Evolutionary conservation across 2,329 filamentous ascomycete genomes (phyloP).

Genomic region (Graphilbum sp.): DNA sequence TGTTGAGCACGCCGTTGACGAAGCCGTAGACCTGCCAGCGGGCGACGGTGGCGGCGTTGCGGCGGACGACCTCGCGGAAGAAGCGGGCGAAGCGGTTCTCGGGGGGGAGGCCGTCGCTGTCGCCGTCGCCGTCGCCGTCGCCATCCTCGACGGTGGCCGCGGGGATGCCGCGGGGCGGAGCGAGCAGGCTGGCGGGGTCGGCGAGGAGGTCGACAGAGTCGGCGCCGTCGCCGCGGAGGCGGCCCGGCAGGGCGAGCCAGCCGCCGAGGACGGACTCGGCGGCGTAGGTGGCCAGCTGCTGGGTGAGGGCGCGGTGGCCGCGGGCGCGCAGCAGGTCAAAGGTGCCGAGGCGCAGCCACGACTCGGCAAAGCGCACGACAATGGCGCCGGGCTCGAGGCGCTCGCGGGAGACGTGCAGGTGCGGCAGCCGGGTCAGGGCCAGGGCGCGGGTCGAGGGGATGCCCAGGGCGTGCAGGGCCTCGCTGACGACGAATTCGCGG

Average conservation of each 20-base stretch:
- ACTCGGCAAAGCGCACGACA: constrained; percentile 78
- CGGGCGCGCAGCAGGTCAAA: constrained; percentile 82
- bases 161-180: constrained; percentile 12
- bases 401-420: constrained; percentile 61
- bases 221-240: constrained; percentile 32
- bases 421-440: constrained; percentile 60
- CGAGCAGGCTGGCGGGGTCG: neutral
- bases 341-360: constrained; percentile 85
- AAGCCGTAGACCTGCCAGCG: constrained; percentile 98
- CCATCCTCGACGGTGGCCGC: constrained; percentile 1
- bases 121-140: no score
- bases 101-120: constrained; percentile 35
- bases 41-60: constrained; percentile 78
- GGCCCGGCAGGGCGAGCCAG: constrained; percentile 65
- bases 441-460: constrained; percentile 81
- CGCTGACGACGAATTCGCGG: constrained; percentile 83
- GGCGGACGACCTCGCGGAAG: constrained; percentile 71
- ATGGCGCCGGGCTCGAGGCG: constrained; percentile 79
- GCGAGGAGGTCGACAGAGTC: constrained; percentile 12
- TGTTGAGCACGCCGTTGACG: constrained; percentile 96
- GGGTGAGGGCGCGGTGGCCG: constrained; percentile 58
- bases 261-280: constrained; percentile 78
- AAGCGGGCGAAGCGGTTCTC: constrained; percentile 80
- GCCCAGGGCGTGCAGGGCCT: constrained; percentile 67
- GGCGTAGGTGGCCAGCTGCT: constrained; percentile 63